Conservation (phyloP, 2,329 filamentous ascomycete species). For the Colletotrichum truncatum region DNA sequence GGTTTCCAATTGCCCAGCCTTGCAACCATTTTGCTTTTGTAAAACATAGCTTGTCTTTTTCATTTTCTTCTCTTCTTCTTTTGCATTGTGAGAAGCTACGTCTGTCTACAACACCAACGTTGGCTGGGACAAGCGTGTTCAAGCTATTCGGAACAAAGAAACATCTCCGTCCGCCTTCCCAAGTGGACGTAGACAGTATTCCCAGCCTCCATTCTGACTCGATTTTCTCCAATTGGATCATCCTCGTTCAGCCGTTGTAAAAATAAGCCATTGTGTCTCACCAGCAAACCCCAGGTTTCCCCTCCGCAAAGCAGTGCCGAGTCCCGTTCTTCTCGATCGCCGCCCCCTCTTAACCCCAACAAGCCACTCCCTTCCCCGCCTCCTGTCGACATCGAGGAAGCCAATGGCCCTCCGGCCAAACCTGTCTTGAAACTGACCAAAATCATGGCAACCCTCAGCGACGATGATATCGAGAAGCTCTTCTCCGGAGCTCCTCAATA, state of each 20-base stretch:
- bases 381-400: constrained; percentile 50
- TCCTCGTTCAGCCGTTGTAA: constrained; percentile 30
- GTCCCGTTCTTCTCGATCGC: constrained; percentile 28
- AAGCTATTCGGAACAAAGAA: not conserved
- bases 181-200: not conserved
- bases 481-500: constrained; percentile 82
- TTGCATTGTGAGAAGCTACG: not conserved
- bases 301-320: constrained; percentile 31
- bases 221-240: constrained; percentile 9
- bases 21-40: not conserved
- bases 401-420: constrained; percentile 48
- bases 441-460: constrained; percentile 68
- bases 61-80: not conserved
- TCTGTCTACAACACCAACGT: not conserved
- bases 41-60: not conserved
- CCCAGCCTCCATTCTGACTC: not conserved
- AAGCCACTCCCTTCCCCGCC: constrained; percentile 67
- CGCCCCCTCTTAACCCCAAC: constrained; percentile 56
- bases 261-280: constrained; percentile 28
- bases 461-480: constrained; percentile 71
- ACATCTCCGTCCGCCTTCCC: not conserved
- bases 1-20: constrained; percentile 9
- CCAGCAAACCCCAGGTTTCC: constrained; percentile 31
- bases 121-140: not conserved
- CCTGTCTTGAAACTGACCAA: constrained; percentile 61